Evolutionary conservation across 2,329 filamentous ascomycete species (phyloP).

Genomic region (Beauveria bassiana): DNA sequence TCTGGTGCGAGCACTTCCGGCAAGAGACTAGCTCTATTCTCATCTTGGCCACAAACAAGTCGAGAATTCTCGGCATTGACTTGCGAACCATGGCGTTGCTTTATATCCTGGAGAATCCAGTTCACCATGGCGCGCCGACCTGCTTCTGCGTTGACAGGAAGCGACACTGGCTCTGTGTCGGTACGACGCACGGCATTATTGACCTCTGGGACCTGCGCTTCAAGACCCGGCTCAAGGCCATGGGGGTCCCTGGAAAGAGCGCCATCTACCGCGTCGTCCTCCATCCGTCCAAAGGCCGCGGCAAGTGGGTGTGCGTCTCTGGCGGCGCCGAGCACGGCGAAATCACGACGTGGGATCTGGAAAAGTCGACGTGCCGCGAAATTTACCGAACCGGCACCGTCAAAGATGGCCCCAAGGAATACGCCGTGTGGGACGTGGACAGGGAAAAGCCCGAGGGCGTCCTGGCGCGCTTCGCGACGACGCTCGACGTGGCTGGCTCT

Average conservation of each 20-base stretch:
- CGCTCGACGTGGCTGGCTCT: constrained; percentile 53
- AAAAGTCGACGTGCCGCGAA: constrained; percentile 81
- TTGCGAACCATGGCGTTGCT: constrained; percentile 77
- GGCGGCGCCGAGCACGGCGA: constrained; percentile 83
- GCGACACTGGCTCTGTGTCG: constrained; percentile 83
- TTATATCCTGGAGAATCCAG: constrained; percentile 75
- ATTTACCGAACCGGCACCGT: constrained; percentile 67
- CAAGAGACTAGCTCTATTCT: constrained; percentile 75
- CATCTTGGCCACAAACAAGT: constrained; percentile 78
- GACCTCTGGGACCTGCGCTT: constrained; percentile 98
- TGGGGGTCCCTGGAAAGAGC: constrained; percentile 75
- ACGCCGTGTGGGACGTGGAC: constrained; percentile 83
- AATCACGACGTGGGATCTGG: constrained; percentile 91
- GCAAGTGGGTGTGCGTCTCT: constrained; percentile 80
- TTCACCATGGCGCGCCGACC: constrained; percentile 85
- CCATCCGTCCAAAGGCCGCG: constrained; percentile 70
- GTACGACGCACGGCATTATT: constrained; percentile 86
- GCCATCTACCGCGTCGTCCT: constrained; percentile 73
- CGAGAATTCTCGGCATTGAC: constrained; percentile 76
- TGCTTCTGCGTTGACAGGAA: constrained; percentile 84
- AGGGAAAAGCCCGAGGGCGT: constrained; percentile 82
- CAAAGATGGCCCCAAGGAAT: constrained; percentile 55
- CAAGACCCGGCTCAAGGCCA: constrained; percentile 75
- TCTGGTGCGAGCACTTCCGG: constrained; percentile 91
- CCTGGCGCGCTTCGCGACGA: constrained; percentile 74